phyloP scores from a whole-genome alignment of 2,329 filamentous ascomycete genomes.

The Graphilbum fragrans region DNA sequence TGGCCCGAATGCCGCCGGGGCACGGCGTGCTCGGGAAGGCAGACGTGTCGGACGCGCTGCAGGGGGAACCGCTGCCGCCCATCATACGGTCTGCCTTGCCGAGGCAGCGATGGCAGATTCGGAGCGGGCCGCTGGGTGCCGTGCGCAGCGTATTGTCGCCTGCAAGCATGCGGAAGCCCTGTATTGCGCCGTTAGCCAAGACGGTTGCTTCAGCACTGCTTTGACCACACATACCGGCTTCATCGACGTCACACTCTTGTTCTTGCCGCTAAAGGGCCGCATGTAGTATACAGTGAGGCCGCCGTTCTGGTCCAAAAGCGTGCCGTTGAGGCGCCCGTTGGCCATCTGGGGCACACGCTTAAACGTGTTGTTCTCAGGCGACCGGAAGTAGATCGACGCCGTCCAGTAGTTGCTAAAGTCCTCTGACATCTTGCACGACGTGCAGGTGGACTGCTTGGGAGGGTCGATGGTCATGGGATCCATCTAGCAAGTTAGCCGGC shows the following conservation, averaged over 20 bases:
- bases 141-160: constrained; percentile 19
- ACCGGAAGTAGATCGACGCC: constrained; percentile 15
- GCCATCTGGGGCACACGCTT: constrained; percentile 17
- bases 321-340: constrained; percentile 9
- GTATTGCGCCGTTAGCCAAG: no score
- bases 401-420: constrained; percentile 23
- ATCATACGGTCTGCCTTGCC: no score
- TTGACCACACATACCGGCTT: no score
- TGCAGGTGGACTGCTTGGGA: constrained; percentile 16
- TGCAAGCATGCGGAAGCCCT: constrained; percentile 32
- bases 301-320: constrained; percentile 11
- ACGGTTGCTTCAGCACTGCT: no score
- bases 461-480: constrained; percentile 13
- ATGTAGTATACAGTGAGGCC: constrained; percentile 24
- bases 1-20: constrained; percentile 23
- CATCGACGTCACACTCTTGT: constrained; percentile 4
- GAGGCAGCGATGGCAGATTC: constrained; percentile 14
- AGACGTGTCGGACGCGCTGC: constrained; percentile 22
- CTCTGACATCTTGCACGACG: constrained; percentile 18
- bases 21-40: constrained; percentile 21
- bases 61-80: constrained; percentile 10
- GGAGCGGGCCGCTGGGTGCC: constrained; percentile 7
- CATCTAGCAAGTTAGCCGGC: constrained; percentile 5
- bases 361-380: constrained; percentile 7
- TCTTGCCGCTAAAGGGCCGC: constrained; percentile 10